Evolutionary conservation across 202 grass and related monocot species (phyloP).

Genomic region (Alloteropsis angusta): DNA sequence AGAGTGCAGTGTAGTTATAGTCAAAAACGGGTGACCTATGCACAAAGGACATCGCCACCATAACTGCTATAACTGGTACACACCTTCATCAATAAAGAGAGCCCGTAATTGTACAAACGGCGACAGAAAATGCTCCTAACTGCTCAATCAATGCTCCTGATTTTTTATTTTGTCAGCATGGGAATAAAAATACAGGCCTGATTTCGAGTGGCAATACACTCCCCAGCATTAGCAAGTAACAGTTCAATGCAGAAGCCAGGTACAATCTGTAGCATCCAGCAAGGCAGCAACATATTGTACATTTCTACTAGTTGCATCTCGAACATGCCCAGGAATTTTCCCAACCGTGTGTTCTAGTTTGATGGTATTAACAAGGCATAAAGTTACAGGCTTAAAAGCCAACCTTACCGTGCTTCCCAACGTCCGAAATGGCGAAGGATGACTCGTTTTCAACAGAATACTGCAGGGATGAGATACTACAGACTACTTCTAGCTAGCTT

Average conservation of each 20-base stretch:
- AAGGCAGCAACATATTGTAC: background rate
- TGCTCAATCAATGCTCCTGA: background rate
- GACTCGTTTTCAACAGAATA: slow-evolving; percentile 21
- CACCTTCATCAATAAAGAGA: background rate
- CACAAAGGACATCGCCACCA: background rate
- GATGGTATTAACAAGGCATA: slow-evolving; percentile 53
- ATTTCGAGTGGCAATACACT: background rate
- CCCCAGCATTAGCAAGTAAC: background rate
- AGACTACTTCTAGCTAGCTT: slow-evolving; percentile 26
- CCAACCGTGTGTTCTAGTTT: slow-evolving; percentile 22
- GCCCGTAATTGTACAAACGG: background rate
- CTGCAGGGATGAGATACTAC: slow-evolving; percentile 19
- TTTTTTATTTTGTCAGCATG: background rate
- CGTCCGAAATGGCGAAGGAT: background rate
- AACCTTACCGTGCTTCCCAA: slow-evolving; percentile 30
- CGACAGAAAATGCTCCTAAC: background rate
- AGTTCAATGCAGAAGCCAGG: background rate
- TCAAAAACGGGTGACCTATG: background rate
- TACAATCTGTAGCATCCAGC: background rate
- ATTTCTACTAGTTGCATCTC: background rate
- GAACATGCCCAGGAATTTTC: background rate
- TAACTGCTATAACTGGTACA: no score
- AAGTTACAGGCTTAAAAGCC: slow-evolving; percentile 33
- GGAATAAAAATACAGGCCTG: background rate
- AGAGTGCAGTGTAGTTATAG: background rate